These are phyloP conservation scores for Desmodesmus armatus DNA, from an alignment of 139 green algal species.

Conservation along the genomic window DNA sequence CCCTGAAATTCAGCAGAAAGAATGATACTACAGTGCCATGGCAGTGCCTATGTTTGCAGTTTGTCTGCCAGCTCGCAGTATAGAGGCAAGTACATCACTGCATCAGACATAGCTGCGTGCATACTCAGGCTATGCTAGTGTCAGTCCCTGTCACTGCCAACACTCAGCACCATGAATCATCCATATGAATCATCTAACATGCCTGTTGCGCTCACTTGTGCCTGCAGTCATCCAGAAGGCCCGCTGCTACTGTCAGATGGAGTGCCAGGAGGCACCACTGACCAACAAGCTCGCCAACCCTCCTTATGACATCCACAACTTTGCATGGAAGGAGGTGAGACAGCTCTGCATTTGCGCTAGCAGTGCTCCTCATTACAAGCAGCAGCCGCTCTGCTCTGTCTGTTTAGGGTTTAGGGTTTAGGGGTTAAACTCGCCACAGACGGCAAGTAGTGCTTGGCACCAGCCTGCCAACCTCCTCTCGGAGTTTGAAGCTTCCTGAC, in stretches of 20 bases:
- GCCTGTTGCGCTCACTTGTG: not conserved
- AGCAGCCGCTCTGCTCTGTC: not conserved
- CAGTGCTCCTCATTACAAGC: not conserved
- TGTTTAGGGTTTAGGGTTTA: not conserved
- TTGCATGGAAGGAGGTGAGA: not conserved
- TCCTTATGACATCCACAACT: constrained; percentile 57
- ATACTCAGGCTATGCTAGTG: not conserved
- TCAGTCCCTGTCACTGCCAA: not conserved
- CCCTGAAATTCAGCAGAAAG: no score
- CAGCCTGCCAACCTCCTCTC: not conserved
- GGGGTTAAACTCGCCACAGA: not conserved
- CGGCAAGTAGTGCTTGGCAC: not conserved
- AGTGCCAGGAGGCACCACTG: not conserved
- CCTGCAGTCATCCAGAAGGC: constrained; percentile 12
- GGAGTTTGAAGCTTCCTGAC: not conserved
- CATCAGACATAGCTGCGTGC: not conserved
- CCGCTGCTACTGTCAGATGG: constrained; percentile 27
- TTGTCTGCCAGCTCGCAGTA: no score
- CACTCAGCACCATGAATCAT: not conserved
- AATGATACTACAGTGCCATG: no score
- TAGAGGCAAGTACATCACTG: not conserved
- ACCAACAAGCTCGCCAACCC: constrained; percentile 48
- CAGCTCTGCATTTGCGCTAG: not conserved
- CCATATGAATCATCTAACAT: not conserved
- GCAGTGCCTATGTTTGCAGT: no score